Evolutionary conservation across 202 grass and related monocot genomes (phyloP), one percentile per base, ranked within the genome.

Genomic region (Setaria italica): DNA sequence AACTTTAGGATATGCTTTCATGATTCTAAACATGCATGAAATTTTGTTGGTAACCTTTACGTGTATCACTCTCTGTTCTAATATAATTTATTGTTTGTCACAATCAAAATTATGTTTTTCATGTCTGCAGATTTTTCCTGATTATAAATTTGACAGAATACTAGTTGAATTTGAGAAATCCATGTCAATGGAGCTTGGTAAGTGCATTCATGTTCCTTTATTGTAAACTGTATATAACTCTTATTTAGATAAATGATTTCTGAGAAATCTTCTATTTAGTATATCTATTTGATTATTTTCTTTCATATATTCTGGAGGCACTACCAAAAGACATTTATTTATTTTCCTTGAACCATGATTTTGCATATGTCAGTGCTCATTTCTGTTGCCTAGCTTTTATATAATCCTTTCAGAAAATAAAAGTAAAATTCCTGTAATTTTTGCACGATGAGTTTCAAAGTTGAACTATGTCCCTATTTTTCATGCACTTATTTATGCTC

Each of bases 161-260:
- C 67, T 98, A 56, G 65, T 21, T 76, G 91, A 98, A 89, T 98
- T 98, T 91, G 86, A 95, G 84, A 90, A 57, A 81, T 77, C 89
- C 21, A 98, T 95, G 89, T 86, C 91, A 70, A 91, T 95, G 90
- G 95, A 98, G 82, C 95, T 98, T 73, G 89, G 93, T 91, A 78
- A 86, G 88, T 88, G 43, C 72, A 84, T 93, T 54, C 46, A 75
- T 57, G 39, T 58, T 79, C 13, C 17, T 77, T 77, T 71, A 21
- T 66, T 77, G 1, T 65, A 21, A 81, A 20, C 21, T 58, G 8
- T 4, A 17, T 21, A 34, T 35, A 8, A n/a, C 25, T 50, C 11
- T 64, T 48, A 48, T 65, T 35, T 11, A 50, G 48, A 39, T 35
- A 46, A 62, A 35, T 58, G 13, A 29, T 49, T 53, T 74, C 29